Evolutionary conservation across 257 asterid species (phyloP).

Genomic region (Mitragyna speciosa): DNA sequence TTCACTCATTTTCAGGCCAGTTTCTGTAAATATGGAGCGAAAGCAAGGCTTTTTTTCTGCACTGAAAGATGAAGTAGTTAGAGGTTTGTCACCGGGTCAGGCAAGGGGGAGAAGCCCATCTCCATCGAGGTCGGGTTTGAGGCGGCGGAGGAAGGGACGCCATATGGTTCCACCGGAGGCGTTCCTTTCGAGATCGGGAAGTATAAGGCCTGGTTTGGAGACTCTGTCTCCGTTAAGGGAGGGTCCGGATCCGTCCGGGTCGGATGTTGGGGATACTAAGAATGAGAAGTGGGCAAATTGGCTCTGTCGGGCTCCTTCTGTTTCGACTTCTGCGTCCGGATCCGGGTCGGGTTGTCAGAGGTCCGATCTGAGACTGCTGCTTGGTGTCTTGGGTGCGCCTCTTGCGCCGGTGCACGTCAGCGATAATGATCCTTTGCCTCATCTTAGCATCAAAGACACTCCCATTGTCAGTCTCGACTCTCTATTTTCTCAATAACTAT

Average conservation of each 20-base stretch:
- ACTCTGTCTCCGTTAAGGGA: slow-evolving; percentile 63
- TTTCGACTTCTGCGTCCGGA: slow-evolving; percentile 43
- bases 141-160: slow-evolving; percentile 47
- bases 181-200: slow-evolving; percentile 58
- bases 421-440: slow-evolving; percentile 63
- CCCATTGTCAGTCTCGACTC: slow-evolving; percentile 60
- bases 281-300: slow-evolving; percentile 62
- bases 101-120: slow-evolving; percentile 61
- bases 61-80: slow-evolving; percentile 60
- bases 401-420: slow-evolving; percentile 71
- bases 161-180: slow-evolving; percentile 49
- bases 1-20: not conserved
- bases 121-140: slow-evolving; percentile 60
- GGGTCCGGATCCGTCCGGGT: slow-evolving; percentile 74
- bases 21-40: slow-evolving; percentile 48
- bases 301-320: slow-evolving; percentile 69
- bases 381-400: slow-evolving; percentile 82
- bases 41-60: slow-evolving; percentile 69
- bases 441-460: slow-evolving; percentile 63
- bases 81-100: slow-evolving; percentile 66
- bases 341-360: slow-evolving; percentile 48
- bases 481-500: not conserved
- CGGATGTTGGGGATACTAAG: slow-evolving; percentile 47
- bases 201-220: slow-evolving; percentile 56
- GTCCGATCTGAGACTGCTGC: slow-evolving; percentile 67